Evolutionary conservation across 2,329 filamentous ascomycete species (phyloP).

Genomic region (Trichophyton rubrum): DNA sequence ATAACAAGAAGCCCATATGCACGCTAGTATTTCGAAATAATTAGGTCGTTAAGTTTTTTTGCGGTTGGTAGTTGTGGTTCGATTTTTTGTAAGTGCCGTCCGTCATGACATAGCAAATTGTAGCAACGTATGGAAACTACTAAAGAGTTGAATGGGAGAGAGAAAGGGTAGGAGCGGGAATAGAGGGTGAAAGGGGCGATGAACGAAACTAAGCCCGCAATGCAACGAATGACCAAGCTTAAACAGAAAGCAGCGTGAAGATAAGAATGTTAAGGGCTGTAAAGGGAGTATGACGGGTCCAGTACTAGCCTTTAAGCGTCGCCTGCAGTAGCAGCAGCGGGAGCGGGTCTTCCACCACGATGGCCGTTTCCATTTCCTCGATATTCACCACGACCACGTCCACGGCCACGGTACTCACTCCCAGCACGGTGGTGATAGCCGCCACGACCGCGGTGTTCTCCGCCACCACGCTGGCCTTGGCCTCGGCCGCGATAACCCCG

Average conservation of each 20-base stretch:
- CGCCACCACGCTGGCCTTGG: slow-evolving; percentile 15
- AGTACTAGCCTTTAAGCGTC: not conserved
- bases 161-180: not conserved
- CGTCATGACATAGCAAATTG: not conserved
- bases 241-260: not conserved
- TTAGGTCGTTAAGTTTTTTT: not conserved
- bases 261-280: not conserved
- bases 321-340: not conserved
- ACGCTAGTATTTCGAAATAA: not conserved
- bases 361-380: slow-evolving; percentile 19
- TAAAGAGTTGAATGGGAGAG: not conserved
- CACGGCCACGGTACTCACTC: slow-evolving; percentile 26
- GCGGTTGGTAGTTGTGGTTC: not conserved
- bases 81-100: not conserved
- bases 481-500: slow-evolving; percentile 27
- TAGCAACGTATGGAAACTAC: slow-evolving; percentile 2
- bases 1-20: not conserved
- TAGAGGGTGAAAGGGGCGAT: not conserved
- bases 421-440: slow-evolving; percentile 17
- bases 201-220: not conserved
- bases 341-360: slow-evolving; percentile 16
- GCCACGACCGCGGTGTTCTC: slow-evolving; percentile 26
- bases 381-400: slow-evolving; percentile 23
- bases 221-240: not conserved
- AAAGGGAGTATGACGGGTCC: not conserved